Percentiles rank a stretch among this genome's conserved stretches.
These are phyloP conservation scores for Kuraishia cidri DNA, from an alignment of 805 yeast genomes.

Conservation along the genomic window DNA sequence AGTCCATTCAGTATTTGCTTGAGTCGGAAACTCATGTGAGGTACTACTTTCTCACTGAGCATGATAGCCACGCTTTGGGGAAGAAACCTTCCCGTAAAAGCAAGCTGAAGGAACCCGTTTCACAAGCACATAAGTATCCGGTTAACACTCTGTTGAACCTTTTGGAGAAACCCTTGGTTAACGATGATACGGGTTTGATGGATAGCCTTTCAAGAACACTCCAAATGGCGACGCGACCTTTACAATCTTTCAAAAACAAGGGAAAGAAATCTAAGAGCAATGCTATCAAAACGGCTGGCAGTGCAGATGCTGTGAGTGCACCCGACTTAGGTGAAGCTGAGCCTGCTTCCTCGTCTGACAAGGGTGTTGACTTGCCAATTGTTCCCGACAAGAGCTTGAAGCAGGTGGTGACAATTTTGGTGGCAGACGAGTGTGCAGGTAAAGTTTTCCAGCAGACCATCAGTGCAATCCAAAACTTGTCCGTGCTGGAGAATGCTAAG, in stretches of 20 bases:
- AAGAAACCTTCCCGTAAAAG: conserved; percentile 24
- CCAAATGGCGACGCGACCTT: conserved; percentile 70
- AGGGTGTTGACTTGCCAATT: conserved; percentile 38
- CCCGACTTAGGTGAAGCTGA: conserved; percentile 1
- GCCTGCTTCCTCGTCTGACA: neutral
- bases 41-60: conserved; percentile 72
- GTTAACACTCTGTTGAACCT: conserved; percentile 59
- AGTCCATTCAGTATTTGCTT: conserved; percentile 61
- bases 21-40: conserved; percentile 61
- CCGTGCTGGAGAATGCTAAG: conserved; percentile 52
- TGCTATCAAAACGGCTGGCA: conserved; percentile 22
- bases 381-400: conserved; percentile 57
- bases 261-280: too few species aligned
- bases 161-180: conserved; percentile 53
- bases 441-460: conserved; percentile 79
- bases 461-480: conserved; percentile 70
- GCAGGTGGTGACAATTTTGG: conserved; percentile 55
- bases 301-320: neutral
- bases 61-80: conserved; percentile 39
- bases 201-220: conserved; percentile 68
- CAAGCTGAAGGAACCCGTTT: conserved; percentile 20
- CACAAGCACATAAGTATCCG: conserved; percentile 51
- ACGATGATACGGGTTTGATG: conserved; percentile 67
- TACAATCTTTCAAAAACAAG: conserved; percentile 44
- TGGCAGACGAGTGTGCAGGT: conserved; percentile 78